A percentile compares a stretch with the other conserved stretches of the same genome.
Evolutionary conservation across 2,329 filamentous ascomycete species (phyloP).

Genomic region (Calonectria ilicicola): DNA sequence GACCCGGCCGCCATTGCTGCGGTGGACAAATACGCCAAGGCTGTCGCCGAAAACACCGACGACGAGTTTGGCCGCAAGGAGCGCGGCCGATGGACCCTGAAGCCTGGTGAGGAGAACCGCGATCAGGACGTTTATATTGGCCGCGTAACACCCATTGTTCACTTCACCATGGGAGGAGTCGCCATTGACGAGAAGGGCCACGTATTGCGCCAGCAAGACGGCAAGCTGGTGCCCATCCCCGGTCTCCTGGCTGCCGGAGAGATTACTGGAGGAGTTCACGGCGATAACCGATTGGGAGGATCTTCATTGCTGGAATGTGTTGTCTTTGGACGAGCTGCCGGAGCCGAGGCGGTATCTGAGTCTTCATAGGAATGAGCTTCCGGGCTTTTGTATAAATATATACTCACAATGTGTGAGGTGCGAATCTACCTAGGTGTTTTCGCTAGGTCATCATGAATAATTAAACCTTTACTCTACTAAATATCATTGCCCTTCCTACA

Average conservation of each 20-base stretch:
- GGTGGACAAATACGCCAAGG: conserved; percentile 62
- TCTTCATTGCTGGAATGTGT: conserved; percentile 73
- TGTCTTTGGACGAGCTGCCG: conserved; percentile 72
- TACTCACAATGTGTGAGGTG: conserved; percentile 39
- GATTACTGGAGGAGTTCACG: conserved; percentile 73
- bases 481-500: no score
- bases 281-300: conserved; percentile 71
- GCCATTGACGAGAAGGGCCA: conserved; percentile 65
- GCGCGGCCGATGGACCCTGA: conserved; percentile 68
- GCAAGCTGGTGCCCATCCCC: conserved; percentile 56
- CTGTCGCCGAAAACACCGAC: conserved; percentile 51
- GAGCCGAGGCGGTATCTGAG: conserved; percentile 43
- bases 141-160: conserved; percentile 71
- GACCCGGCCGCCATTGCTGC: conserved; percentile 51
- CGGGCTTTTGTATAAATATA: background rate
- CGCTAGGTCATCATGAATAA: background rate
- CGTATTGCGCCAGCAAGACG: conserved; percentile 56
- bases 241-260: conserved; percentile 74
- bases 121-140: conserved; percentile 70
- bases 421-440: conserved; percentile 18
- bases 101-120: conserved; percentile 53
- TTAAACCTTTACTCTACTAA: background rate
- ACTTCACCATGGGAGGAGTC: conserved; percentile 77
- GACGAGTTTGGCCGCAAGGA: conserved; percentile 61
- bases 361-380: background rate